Base-by-base conservation (phyloP, 1,284 basidiomycete species). In the Puccinia horiana region DNA sequence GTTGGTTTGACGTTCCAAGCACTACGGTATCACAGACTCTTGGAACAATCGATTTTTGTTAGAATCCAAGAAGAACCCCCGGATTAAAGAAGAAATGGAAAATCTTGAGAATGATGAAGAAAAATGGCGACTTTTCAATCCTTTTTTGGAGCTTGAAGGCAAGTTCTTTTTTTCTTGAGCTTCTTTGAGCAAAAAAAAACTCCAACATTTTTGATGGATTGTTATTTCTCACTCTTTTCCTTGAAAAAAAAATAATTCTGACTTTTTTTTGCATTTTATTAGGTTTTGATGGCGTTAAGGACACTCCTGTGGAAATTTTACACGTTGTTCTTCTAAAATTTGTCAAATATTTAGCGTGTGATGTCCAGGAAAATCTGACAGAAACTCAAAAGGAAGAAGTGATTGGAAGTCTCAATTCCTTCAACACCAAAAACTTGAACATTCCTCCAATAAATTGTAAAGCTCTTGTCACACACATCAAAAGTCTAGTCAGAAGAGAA, bases 261-360 rank as follows among this genome's bases (percentile, higher is more conserved):
- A 26, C n/a, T 74, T 20, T 67, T 40, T 63, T 32, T 16, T 29
- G 37, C 35, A 72, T 63, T 52, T 37, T 12, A 47, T 37, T 29
- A 52, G n/a, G 72, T 52, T 1, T 47, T 47, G 44, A 47, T 47
- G 8, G 8, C 16, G 44, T 47, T 16, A 47, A 16, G 44, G 16
- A 47, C 44, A 8, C 9, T 16, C 44, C 44, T 16, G 16, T 47
- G 8, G 86, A 88, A 83, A 86, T 88, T 11, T 83, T 88, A 2
- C 88, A 88, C 84, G 86, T 87, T 0, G 83, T 88, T 8, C 84
- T 88, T 0, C 85, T 88, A 0, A 87, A 87, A 35, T 35, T 74
- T 5, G 72, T 49, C 12, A 75, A 75, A 35, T 75, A 75, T 75
- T 49, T 56, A n/a, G 40, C 40, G 11, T 16, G 29, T 0, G 35